A percentile compares a stretch with the other conserved stretches of the same genome.
phyloP scores from a whole-genome alignment of 768 basidiomycete genomes.

The Dendrothele bispora region DNA sequence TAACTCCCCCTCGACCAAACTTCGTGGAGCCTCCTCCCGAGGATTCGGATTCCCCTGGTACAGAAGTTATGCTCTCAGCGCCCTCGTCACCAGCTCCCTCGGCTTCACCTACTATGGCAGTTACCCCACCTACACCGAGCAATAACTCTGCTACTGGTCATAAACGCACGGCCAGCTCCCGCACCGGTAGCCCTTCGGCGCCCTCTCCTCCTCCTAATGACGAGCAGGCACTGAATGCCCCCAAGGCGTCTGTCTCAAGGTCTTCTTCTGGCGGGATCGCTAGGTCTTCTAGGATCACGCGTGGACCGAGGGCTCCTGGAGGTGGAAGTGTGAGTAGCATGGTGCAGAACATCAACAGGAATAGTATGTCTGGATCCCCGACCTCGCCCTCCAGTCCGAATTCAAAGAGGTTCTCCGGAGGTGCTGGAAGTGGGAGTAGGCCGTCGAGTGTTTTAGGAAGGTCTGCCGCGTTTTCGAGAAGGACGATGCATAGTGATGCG shows the following conservation, averaged over 20 bases:
- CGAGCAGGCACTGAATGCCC: constrained; percentile 17
- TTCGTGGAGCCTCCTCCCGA: constrained; percentile 40
- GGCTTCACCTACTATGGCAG: constrained; percentile 37
- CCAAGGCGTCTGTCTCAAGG: constrained; percentile 15
- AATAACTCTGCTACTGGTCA: too few relatives aligned
- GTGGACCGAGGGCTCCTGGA: constrained; percentile 44
- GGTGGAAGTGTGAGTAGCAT: constrained; percentile 51
- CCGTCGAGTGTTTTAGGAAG: constrained; percentile 52
- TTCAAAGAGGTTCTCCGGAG: constrained; percentile 47
- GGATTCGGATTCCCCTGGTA: constrained; percentile 15
- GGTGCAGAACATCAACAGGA: constrained; percentile 58
- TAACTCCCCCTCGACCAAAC: constrained; percentile 37
- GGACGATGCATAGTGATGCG: constrained; percentile 83
- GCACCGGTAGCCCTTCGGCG: constrained; percentile 34
- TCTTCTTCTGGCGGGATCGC: constrained; percentile 32
- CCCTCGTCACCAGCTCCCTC: constrained; percentile 28
- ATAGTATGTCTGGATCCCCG: constrained; percentile 38
- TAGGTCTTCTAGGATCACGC: constrained; percentile 51
- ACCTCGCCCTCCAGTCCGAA: constrained; percentile 33
- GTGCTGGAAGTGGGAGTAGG: constrained; percentile 38
- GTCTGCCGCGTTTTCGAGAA: constrained; percentile 57
- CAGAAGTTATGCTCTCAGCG: constrained; percentile 18
- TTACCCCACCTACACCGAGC: constrained; percentile 57
- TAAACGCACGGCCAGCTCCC: constrained; percentile 30
- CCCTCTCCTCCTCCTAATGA: constrained; percentile 45